Conservation (phyloP, 164 flowering plant species). For the Cinnamomum chago region DNA sequence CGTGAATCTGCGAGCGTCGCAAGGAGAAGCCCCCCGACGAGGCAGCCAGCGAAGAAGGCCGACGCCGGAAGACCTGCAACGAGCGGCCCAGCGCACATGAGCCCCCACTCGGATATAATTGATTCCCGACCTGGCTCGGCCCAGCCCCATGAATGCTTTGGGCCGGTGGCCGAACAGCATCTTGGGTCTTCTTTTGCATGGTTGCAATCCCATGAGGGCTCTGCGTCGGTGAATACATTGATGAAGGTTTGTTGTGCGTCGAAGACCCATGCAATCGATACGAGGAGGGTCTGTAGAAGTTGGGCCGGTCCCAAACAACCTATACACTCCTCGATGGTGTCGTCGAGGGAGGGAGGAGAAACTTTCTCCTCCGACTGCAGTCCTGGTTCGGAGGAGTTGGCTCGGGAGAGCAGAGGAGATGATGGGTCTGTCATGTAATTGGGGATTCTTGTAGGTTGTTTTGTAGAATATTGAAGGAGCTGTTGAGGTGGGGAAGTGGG, state of each 20-base stretch:
- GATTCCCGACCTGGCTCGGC: slow-evolving; percentile 30
- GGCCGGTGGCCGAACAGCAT: slow-evolving; percentile 15
- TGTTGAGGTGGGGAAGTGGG: no score
- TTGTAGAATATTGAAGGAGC: no score
- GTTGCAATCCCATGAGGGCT: slow-evolving; percentile 55
- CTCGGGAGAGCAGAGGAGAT: slow-evolving; percentile 8
- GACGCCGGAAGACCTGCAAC: slow-evolving; percentile 55
- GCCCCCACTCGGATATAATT: slow-evolving; percentile 52
- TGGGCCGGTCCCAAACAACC: slow-evolving; percentile 47
- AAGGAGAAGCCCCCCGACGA: slow-evolving; percentile 51
- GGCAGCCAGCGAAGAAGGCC: slow-evolving; percentile 61
- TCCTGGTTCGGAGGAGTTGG: neutral
- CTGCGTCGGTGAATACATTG: slow-evolving; percentile 50
- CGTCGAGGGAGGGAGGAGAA: slow-evolving; percentile 28
- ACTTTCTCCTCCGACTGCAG: neutral
- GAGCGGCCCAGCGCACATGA: slow-evolving; percentile 38
- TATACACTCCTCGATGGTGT: slow-evolving; percentile 39
- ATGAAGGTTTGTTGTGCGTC: slow-evolving; percentile 72
- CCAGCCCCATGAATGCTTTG: slow-evolving; percentile 51
- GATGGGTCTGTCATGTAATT: slow-evolving; percentile 1
- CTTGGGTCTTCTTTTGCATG: neutral
- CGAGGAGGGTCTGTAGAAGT: slow-evolving; percentile 44
- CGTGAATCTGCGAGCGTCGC: slow-evolving; percentile 62
- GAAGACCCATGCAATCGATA: slow-evolving; percentile 53
- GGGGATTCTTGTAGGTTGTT: neutral